These are phyloP conservation scores for Microsporum ferrugineum DNA, from an alignment of 2,329 filamentous ascomycete species.

Conservation along the genomic window DNA sequence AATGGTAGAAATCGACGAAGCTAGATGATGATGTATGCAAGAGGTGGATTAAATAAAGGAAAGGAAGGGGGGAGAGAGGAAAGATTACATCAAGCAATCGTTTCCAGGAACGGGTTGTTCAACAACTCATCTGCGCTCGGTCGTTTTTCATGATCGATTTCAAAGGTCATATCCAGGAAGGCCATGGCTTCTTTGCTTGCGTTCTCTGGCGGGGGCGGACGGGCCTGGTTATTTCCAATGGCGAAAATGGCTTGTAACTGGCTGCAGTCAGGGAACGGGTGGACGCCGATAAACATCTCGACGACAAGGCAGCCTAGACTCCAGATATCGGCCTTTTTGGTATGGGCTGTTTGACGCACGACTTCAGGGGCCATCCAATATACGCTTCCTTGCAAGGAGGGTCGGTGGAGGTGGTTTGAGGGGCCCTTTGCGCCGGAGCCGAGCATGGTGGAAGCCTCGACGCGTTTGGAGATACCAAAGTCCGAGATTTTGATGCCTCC, in stretches of 20 bases:
- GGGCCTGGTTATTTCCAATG: constrained; percentile 78
- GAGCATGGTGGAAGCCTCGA: constrained; percentile 80
- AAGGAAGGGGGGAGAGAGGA: background rate
- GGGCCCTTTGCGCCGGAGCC: constrained; percentile 29
- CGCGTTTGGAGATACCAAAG: constrained; percentile 96
- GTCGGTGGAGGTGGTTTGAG: constrained; percentile 39
- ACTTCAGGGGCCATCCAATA: constrained; percentile 99
- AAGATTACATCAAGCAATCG: constrained; percentile 44
- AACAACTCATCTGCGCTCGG: constrained; percentile 87
- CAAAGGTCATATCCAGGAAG: constrained; percentile 83
- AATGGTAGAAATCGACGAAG: background rate
- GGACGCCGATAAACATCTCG: constrained; percentile 96
- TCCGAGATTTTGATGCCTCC: constrained; percentile 98
- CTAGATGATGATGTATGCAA: background rate
- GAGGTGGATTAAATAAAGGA: background rate
- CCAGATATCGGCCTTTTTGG: constrained; percentile 98
- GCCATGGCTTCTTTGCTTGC: constrained; percentile 72
- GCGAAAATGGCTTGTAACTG: constrained; percentile 98
- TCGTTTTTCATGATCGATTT: constrained; percentile 85
- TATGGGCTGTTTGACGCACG: constrained; percentile 94
- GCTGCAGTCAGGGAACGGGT: constrained; percentile 93
- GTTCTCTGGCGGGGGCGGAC: constrained; percentile 76
- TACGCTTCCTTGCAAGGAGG: constrained; percentile 87
- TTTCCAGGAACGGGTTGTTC: constrained; percentile 67
- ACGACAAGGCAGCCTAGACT: constrained; percentile 91